phyloP scores from a whole-genome alignment of 106 monocot genomes.

The Apostasia shenzhenica region DNA sequence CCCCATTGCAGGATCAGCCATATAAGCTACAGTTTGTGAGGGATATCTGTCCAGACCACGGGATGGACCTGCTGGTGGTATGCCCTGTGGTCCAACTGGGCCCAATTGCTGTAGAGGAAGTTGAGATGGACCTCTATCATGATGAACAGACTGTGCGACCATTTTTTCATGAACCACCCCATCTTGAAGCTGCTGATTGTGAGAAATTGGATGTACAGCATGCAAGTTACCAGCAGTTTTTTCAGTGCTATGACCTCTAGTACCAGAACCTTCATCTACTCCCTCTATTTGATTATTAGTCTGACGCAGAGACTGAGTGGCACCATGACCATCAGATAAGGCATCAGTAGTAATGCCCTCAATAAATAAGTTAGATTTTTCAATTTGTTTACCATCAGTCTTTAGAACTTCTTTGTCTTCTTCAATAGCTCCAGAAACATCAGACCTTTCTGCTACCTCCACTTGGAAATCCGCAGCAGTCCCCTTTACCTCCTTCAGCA shows the following conservation, averaged over 20 bases:
- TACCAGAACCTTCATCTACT: slow-evolving; percentile 1
- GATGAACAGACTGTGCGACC: slow-evolving; percentile 17
- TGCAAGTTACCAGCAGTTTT: slow-evolving; percentile 10
- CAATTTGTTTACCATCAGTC: slow-evolving; percentile 1
- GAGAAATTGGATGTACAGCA: slow-evolving; percentile 6
- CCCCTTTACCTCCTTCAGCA: slow-evolving; percentile 2
- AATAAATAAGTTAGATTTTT: slow-evolving; percentile 3
- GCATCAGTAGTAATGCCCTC: slow-evolving; percentile 2
- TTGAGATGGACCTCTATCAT: slow-evolving; percentile 20
- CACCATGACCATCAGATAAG: background rate
- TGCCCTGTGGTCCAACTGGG: slow-evolving; percentile 8
- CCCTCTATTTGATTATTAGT: slow-evolving; percentile 1
- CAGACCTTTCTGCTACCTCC: slow-evolving; percentile 8
- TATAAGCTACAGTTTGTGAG: slow-evolving; percentile 17
- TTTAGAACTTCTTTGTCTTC: slow-evolving; percentile 5
- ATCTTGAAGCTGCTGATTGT: background rate
- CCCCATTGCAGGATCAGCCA: slow-evolving; percentile 10
- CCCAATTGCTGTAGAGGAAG: slow-evolving; percentile 12
- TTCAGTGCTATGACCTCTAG: slow-evolving; percentile 6
- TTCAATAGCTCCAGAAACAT: slow-evolving; percentile 6
- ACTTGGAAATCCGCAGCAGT: background rate
- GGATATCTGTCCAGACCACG: slow-evolving; percentile 17
- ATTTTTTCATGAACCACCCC: slow-evolving; percentile 9
- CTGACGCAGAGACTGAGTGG: background rate
- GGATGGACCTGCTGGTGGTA: slow-evolving; percentile 15